A percentile compares a stretch with the other conserved stretches of the same genome.
These are phyloP conservation scores for Calonectria hawksworthii DNA, from an alignment of 2,329 filamentous ascomycete genomes.

Conservation along the genomic window DNA sequence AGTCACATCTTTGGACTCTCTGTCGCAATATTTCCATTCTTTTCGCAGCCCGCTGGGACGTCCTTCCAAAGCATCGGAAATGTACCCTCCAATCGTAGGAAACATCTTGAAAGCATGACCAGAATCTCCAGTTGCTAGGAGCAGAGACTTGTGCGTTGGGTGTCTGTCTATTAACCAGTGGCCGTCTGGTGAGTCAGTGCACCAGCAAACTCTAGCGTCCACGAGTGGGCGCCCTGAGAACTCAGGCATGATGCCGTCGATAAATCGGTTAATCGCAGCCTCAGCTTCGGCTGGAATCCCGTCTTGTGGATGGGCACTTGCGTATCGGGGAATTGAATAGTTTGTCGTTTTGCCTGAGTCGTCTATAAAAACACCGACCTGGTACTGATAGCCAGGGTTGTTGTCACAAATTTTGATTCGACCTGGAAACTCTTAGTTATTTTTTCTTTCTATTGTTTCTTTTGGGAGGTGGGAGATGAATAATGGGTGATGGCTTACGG, in stretches of 20 bases:
- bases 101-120: conserved; percentile 48
- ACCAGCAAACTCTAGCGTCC: conserved; percentile 43
- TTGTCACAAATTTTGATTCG: conserved; percentile 33
- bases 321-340: conserved; percentile 29
- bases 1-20: conserved; percentile 30
- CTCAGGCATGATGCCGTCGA: conserved; percentile 39
- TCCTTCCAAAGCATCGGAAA: conserved; percentile 39
- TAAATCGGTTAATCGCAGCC: conserved; percentile 18
- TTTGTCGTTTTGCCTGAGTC: background rate
- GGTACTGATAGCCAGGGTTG: conserved; percentile 29
- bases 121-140: conserved; percentile 43
- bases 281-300: conserved; percentile 24
- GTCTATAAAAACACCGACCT: conserved; percentile 10
- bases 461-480: background rate
- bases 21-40: conserved; percentile 37
- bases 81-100: conserved; percentile 42
- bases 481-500: background rate
- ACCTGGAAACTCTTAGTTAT: background rate
- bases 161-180: conserved; percentile 44
- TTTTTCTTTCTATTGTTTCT: background rate
- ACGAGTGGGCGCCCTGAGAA: conserved; percentile 42
- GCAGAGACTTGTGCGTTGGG: conserved; percentile 31
- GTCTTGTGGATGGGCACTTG: conserved; percentile 25
- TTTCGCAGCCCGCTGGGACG: conserved; percentile 27
- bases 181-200: conserved; percentile 43